A percentile compares a stretch with the other conserved stretches of the same genome.
phyloP scores from a whole-genome alignment of 2,329 filamentous ascomycete genomes.

The Akanthomyces dipterigenus region DNA sequence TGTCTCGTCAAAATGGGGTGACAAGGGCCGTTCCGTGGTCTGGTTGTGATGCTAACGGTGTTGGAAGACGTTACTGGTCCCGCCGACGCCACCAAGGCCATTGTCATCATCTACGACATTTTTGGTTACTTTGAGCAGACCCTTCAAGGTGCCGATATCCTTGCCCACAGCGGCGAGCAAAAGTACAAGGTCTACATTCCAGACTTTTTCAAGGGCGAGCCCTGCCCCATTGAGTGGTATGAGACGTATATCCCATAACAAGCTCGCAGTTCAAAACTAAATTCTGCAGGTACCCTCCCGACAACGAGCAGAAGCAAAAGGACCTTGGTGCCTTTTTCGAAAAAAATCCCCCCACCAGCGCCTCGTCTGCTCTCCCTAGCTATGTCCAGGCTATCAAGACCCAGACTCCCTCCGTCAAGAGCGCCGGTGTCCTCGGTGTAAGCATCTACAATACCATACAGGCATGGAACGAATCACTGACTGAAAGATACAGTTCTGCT shows the following conservation, averaged over 20 bases:
- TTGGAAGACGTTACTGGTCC: conserved; percentile 42
- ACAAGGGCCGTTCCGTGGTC: no score
- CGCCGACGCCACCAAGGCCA: conserved; percentile 43
- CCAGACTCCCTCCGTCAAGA: conserved; percentile 48
- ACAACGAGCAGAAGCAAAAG: conserved; percentile 57
- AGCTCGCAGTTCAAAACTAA: not conserved
- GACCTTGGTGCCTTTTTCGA: conserved; percentile 52
- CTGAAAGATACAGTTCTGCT: conserved; percentile 47
- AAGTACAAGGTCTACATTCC: conserved; percentile 86
- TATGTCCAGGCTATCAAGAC: conserved; percentile 47
- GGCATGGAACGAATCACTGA: not conserved
- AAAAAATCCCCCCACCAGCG: conserved; percentile 40
- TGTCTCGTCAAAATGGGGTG: not conserved
- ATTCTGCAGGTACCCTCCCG: conserved; percentile 48
- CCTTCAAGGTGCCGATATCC: conserved; percentile 62
- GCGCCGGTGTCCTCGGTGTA: conserved; percentile 56
- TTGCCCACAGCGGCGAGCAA: conserved; percentile 47
- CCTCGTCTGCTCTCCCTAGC: conserved; percentile 45
- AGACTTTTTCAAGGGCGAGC: conserved; percentile 79
- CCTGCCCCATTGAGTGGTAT: conserved; percentile 47
- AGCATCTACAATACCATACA: conserved; percentile 18
- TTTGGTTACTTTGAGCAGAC: conserved; percentile 67
- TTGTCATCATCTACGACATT: conserved; percentile 48
- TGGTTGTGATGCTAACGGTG: conserved; percentile 8
- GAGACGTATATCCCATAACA: conserved; percentile 1